Evolutionary conservation across 1,284 basidiomycete genomes (phyloP).

Genomic region (Phlebopus sp.): DNA sequence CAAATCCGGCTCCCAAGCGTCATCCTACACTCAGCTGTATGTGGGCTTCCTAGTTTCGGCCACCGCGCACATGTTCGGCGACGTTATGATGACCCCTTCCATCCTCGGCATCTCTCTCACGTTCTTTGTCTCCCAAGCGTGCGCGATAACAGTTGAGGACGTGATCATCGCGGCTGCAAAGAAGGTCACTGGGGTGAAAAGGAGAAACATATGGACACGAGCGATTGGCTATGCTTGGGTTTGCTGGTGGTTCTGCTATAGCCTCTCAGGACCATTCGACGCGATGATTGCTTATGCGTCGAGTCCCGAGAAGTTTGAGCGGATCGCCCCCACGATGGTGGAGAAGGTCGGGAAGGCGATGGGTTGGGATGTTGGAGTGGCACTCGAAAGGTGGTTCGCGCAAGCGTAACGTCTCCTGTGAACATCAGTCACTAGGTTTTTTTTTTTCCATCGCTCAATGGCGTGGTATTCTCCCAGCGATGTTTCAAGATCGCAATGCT

Average conservation of each 20-base stretch:
- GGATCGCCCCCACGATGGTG: neutral
- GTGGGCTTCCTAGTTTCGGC: constrained; percentile 32
- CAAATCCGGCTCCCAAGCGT: constrained; percentile 19
- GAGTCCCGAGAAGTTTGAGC: neutral
- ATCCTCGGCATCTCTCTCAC: constrained; percentile 16
- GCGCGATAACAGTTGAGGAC: constrained; percentile 33
- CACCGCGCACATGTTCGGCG: constrained; percentile 25
- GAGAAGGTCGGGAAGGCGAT: neutral
- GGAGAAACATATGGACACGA: neutral
- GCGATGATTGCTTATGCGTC: neutral
- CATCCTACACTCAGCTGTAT: constrained; percentile 34
- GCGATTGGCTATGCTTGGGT: constrained; percentile 6
- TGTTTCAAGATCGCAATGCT: too few relatives aligned
- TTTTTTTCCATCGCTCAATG: too few relatives aligned
- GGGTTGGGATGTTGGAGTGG: neutral
- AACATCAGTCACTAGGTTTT: too few relatives aligned
- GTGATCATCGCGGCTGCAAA: constrained; percentile 15
- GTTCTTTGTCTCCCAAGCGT: constrained; percentile 31
- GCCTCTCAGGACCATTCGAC: neutral
- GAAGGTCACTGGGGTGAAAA: constrained; percentile 1
- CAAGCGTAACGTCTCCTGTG: too few relatives aligned
- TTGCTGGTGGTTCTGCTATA: constrained; percentile 2
- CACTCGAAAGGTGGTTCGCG: neutral
- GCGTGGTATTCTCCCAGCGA: too few relatives aligned
- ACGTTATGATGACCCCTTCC: constrained; percentile 16